Evolutionary conservation across 2,329 filamentous ascomycete genomes (phyloP), one percentile per base, ranked within the genome.

Genomic region (Alternaria gansuensis): DNA sequence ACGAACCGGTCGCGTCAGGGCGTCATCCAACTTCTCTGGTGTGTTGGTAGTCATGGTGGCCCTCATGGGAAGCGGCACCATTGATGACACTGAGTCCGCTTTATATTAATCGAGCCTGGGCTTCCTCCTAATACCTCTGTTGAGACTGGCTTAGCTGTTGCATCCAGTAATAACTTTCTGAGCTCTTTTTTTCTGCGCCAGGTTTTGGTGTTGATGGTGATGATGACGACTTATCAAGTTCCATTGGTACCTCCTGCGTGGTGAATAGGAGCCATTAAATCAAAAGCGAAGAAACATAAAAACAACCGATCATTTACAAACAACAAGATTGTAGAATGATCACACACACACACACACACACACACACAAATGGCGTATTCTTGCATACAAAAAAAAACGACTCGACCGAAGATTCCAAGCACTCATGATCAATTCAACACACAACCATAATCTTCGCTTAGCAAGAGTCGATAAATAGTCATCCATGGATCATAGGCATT

Each of bases 41-140:
- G 87, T 85, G 76, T 94, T 95, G 31, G 90, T 92, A 0, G 91
- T 93, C 89, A 93, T 92, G 78, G 44, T 90, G 85, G 26, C 90
- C 91, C 77, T 94, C 90, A 66, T 92, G 90, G 5, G 88, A 90
- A 2, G 89, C 90, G 1, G 93, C 90, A 52, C 92, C 90, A 70
- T 96, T 91, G 40, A 95, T 92, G 56, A 89, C 89, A 75, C 96
- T 95, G 50, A 96, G 83, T 0, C 90, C 91, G 0, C 90, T 91
- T 91, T 3, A 95, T 82, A 1, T 90, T 91, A 44, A 95, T 91
- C 14, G 83, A 76, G 11, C 75, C 14, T 10, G 10, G 24, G 2
- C 28, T 13, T 33, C 28, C 28, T 23, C 11, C 17, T 0, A 10
- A n/a, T 6, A 13, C 28, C 33, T 21, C 28, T 44, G 17, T 39